A percentile compares a stretch with the other conserved stretches of the same genome.
phyloP scores from a whole-genome alignment of 306 rosid genomes.

The Ormosia semicastrata region DNA sequence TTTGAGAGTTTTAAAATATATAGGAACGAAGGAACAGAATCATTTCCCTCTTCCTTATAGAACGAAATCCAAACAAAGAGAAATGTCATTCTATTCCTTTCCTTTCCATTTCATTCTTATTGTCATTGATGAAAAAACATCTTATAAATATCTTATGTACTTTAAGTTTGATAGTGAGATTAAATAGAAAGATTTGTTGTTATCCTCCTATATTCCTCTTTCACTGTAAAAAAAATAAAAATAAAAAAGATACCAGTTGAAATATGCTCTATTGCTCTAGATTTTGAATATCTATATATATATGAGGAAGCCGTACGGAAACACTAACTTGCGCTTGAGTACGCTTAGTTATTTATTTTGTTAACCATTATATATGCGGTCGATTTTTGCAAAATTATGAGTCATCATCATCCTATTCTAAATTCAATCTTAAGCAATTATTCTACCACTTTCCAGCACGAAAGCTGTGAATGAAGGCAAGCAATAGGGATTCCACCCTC shows the following conservation, averaged over 20 bases:
- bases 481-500: not conserved
- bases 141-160: no score
- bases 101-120: no score
- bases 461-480: not conserved
- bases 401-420: slow-evolving; percentile 20
- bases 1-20: no score
- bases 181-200: not conserved
- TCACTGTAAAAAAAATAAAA: no score
- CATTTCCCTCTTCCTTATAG: no score
- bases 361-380: not conserved
- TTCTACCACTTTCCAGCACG: slow-evolving; percentile 31
- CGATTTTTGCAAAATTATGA: not conserved
- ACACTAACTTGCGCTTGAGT: not conserved
- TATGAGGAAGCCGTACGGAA: not conserved
- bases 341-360: not conserved
- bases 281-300: no score
- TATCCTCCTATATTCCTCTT: not conserved
- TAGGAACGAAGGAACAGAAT: no score
- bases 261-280: no score
- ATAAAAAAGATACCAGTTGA: no score
- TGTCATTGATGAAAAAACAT: no score
- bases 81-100: no score
- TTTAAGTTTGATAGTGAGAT: not conserved
- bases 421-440: slow-evolving; percentile 17
- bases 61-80: no score